Percentiles rank a stretch among this genome's conserved stretches.
These are phyloP conservation scores for Flueggea neowawraea DNA, from an alignment of 441 rosid species.

Conservation along the genomic window DNA sequence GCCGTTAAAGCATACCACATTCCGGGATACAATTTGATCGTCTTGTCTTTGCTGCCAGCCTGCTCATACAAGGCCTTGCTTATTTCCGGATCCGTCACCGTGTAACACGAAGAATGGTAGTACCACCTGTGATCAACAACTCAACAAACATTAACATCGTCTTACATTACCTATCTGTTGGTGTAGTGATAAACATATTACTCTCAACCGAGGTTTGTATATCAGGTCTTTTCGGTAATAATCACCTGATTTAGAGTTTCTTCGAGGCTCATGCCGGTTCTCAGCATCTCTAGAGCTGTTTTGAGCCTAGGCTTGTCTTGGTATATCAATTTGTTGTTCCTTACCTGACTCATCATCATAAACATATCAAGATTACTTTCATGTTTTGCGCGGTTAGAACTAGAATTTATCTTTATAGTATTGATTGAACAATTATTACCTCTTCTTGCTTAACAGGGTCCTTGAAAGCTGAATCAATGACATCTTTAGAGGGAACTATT, in stretches of 20 bases:
- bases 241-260: constrained; percentile 56
- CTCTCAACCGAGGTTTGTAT: too few relatives aligned
- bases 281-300: constrained; percentile 92
- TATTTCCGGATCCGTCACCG: constrained; percentile 93
- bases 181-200: too few relatives aligned
- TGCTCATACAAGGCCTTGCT: constrained; percentile 79
- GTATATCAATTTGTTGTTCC: constrained; percentile 89
- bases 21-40: constrained; percentile 70
- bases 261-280: constrained; percentile 91
- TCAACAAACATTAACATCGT: too few relatives aligned
- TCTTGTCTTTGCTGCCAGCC: constrained; percentile 79
- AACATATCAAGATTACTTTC: too few relatives aligned
- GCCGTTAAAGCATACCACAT: constrained; percentile 95
- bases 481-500: constrained; percentile 92
- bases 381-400: too few relatives aligned
- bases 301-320: constrained; percentile 94
- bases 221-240: neutral
- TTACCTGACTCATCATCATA: constrained; percentile 34
- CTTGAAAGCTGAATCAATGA: constrained; percentile 76
- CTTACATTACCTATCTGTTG: too few relatives aligned
- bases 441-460: constrained; percentile 82
- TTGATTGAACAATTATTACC: constrained; percentile 24
- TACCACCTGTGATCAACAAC: constrained; percentile 38
- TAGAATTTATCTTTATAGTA: too few relatives aligned
- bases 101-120: constrained; percentile 84